Evolutionary conservation across 306 rosid genomes (phyloP).

Genomic region (Dryas octopetala): DNA sequence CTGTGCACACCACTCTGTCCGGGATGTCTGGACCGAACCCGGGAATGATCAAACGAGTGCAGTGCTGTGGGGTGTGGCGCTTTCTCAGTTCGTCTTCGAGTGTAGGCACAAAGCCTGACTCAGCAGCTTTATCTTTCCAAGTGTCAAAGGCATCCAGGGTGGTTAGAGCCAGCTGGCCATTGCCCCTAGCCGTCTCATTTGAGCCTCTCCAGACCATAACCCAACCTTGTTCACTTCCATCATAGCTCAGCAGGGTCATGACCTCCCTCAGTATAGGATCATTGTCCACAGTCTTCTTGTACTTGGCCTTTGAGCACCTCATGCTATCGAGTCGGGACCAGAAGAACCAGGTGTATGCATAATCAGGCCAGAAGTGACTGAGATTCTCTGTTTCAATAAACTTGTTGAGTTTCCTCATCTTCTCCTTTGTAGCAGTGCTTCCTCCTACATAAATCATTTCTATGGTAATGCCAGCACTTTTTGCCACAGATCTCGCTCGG

Average conservation of each 20-base stretch:
- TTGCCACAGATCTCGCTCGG: constrained; percentile 43
- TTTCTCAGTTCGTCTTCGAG: constrained; percentile 24
- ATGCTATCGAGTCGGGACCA: constrained; percentile 86
- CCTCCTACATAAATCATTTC: constrained; percentile 73
- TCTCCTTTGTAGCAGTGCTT: constrained; percentile 51
- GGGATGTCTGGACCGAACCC: constrained; percentile 67
- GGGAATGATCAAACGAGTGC: constrained; percentile 73
- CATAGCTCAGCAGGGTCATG: constrained; percentile 72
- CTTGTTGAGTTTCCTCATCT: constrained; percentile 39
- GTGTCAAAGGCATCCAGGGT: constrained; percentile 35
- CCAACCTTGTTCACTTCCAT: constrained; percentile 82
- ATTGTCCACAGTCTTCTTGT: constrained; percentile 44
- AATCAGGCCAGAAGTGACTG: constrained; percentile 53
- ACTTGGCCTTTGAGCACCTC: constrained; percentile 64
- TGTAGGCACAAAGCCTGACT: constrained; percentile 44
- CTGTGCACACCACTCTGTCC: constrained; percentile 69
- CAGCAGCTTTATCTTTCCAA: constrained; percentile 40
- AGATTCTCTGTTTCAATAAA: constrained; percentile 33
- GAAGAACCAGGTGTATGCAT: constrained; percentile 69
- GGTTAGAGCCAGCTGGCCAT: constrained; percentile 48
- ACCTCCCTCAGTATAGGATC: constrained; percentile 67
- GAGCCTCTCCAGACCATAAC: constrained; percentile 55
- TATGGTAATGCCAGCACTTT: constrained; percentile 32
- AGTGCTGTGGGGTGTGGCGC: constrained; percentile 65
- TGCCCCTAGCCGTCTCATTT: constrained; percentile 59